phyloP scores from a whole-genome alignment of 108 stramenopile species.

The Seminavis robusta region DNA sequence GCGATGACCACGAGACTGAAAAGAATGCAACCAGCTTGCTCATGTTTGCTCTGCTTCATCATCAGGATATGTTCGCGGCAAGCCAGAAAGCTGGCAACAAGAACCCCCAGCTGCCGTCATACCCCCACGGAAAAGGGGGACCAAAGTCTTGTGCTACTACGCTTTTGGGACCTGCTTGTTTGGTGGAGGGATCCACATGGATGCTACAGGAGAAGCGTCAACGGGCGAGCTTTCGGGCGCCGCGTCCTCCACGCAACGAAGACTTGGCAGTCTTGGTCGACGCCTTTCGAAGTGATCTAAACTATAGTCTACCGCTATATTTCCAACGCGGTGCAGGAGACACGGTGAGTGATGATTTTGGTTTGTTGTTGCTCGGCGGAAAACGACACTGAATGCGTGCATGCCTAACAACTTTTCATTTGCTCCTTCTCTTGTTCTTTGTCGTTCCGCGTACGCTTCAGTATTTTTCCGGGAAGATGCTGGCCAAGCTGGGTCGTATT shows the following conservation, averaged over 20 bases:
- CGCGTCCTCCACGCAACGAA: conserved; percentile 41
- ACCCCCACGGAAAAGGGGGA: too few relatives aligned
- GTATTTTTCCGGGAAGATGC: conserved; percentile 89
- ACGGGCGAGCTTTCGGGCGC: conserved; percentile 40
- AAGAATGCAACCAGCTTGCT: conserved; percentile 19
- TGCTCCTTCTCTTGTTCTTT: too few relatives aligned
- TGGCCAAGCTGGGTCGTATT: conserved; percentile 83
- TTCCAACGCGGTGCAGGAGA: conserved; percentile 85
- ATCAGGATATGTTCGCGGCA: conserved; percentile 39
- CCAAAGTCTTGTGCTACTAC: conserved; percentile 22
- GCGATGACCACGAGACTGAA: conserved; percentile 14
- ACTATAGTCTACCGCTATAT: conserved; percentile 65
- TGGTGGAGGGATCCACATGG: conserved; percentile 34
- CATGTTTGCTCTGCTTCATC: conserved; percentile 80
- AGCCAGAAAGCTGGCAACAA: not conserved
- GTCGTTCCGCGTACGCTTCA: too few relatives aligned
- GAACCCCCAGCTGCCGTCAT: too few relatives aligned
- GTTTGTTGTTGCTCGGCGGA: too few relatives aligned
- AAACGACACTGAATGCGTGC: too few relatives aligned
- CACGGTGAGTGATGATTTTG: too few relatives aligned
- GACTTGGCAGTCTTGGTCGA: conserved; percentile 40
- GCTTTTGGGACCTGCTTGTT: conserved; percentile 37
- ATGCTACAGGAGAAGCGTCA: conserved; percentile 37
- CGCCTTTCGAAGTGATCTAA: conserved; percentile 44
- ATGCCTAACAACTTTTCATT: too few relatives aligned